A percentile compares a stretch with the other conserved stretches of the same genome.
phyloP scores from a whole-genome alignment of 2,329 filamentous ascomycete species.

The Bipolaris bicolor region DNA sequence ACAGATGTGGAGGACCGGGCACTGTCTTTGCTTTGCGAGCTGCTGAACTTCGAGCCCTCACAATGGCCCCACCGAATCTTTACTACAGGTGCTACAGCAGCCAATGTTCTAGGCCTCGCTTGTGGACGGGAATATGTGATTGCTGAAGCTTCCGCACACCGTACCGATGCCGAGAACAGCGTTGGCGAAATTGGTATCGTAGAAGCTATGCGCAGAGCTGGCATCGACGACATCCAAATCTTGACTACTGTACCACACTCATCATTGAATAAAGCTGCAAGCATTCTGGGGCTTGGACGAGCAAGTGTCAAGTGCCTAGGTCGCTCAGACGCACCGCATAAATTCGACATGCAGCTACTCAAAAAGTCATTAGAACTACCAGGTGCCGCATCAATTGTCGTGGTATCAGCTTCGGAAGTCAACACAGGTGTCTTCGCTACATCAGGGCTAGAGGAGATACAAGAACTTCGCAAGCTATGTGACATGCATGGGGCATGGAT shows the following conservation, averaged over 20 bases:
- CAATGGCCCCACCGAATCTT: constrained; percentile 78
- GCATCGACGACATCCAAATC: constrained; percentile 72
- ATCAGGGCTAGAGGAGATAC: constrained; percentile 62
- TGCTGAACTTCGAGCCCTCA: constrained; percentile 65
- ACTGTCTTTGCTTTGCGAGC: constrained; percentile 69
- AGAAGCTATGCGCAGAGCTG: constrained; percentile 67
- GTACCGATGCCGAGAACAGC: constrained; percentile 35
- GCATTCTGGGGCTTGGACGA: constrained; percentile 79
- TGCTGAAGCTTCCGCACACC: constrained; percentile 50
- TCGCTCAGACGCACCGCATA: constrained; percentile 65
- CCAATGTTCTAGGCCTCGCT: constrained; percentile 69
- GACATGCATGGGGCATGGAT: constrained; percentile 81
- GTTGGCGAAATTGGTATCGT: constrained; percentile 75
- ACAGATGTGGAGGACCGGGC: constrained; percentile 79
- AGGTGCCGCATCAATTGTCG: constrained; percentile 73
- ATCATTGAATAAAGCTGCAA: constrained; percentile 81
- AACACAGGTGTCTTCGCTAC: constrained; percentile 86
- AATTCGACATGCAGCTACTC: constrained; percentile 70
- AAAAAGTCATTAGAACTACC: constrained; percentile 63
- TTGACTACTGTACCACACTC: constrained; percentile 85
- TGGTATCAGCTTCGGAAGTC: constrained; percentile 84
- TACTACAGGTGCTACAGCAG: constrained; percentile 73
- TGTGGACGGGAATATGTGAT: constrained; percentile 74
- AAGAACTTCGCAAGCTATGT: constrained; percentile 69
- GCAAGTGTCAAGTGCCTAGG: constrained; percentile 67